These are phyloP conservation scores for Lepiota brunneoincarnata DNA, from an alignment of 768 basidiomycete species.

Conservation along the genomic window DNA sequence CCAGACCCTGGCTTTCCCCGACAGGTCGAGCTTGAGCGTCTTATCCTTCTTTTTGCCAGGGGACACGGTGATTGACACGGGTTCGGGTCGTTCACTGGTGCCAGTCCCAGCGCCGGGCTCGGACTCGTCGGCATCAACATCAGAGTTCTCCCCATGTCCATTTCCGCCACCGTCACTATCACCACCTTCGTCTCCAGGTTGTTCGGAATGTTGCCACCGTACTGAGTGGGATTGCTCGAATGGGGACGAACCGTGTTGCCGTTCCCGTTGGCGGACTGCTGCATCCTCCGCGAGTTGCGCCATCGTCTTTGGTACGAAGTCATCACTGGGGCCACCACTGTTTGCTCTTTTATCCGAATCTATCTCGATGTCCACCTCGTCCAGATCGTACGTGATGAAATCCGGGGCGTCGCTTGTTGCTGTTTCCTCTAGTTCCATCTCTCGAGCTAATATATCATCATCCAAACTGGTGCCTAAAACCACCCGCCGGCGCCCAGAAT, in stretches of 20 bases:
- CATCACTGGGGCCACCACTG: neutral
- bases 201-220: neutral
- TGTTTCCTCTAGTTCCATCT: constrained; percentile 18
- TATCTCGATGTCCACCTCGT: constrained; percentile 8
- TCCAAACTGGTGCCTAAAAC: constrained; percentile 9
- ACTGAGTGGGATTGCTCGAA: neutral
- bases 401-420: constrained; percentile 18
- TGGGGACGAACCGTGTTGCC: neutral
- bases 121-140: constrained; percentile 11
- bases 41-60: too few relatives aligned
- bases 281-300: constrained; percentile 6
- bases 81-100: too few relatives aligned
- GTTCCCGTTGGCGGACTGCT: neutral
- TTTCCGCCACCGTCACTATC: constrained; percentile 8
- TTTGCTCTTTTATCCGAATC: neutral
- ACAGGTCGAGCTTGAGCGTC: neutral
- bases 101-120: too few relatives aligned
- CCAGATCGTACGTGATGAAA: constrained; percentile 33
- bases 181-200: constrained; percentile 14
- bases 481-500: neutral
- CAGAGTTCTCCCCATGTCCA: constrained; percentile 12
- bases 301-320: constrained; percentile 6
- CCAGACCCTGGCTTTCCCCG: neutral
- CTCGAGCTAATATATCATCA: constrained; percentile 11
- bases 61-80: too few relatives aligned